A percentile compares a stretch with the other conserved stretches of the same genome.
These are phyloP conservation scores for Pseudoturritis turrita DNA, from an alignment of 345 rosid genomes.

Conservation along the genomic window DNA sequence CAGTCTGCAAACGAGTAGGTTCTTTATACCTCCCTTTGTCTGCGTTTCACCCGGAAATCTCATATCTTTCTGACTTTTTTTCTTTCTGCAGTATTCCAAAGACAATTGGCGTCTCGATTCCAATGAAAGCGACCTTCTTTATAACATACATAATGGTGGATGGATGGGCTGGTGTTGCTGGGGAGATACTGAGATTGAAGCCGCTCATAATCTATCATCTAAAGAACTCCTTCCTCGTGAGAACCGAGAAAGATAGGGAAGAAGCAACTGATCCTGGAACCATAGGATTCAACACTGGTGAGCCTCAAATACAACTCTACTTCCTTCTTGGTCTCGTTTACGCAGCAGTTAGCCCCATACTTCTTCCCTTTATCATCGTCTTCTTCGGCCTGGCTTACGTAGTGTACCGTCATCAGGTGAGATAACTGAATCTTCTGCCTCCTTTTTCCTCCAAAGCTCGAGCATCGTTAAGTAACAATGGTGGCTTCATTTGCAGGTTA, in stretches of 20 bases:
- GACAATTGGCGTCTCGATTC: constrained; percentile 83
- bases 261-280: constrained; percentile 99
- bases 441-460: background rate
- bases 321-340: constrained; percentile 96
- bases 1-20: constrained; percentile 88
- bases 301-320: constrained; percentile 94
- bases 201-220: constrained; percentile 81
- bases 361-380: constrained; percentile 81
- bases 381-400: constrained; percentile 81
- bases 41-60: background rate
- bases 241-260: constrained; percentile 87
- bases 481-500: constrained; percentile 44
- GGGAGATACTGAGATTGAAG: constrained; percentile 78
- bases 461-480: constrained; percentile 1
- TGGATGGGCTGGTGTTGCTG: constrained; percentile 99
- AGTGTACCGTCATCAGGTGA: constrained; percentile 92
- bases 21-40: background rate
- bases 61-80: background rate
- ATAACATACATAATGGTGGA: constrained; percentile 95
- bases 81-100: constrained; percentile 59
- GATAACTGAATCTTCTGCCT: background rate
- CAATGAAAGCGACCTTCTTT: constrained; percentile 97
- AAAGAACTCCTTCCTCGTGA: constrained; percentile 72
- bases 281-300: constrained; percentile 84
- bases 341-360: constrained; percentile 79